Evolutionary conservation across 257 asterid genomes (phyloP).

Genomic region (Petunia secreta): DNA sequence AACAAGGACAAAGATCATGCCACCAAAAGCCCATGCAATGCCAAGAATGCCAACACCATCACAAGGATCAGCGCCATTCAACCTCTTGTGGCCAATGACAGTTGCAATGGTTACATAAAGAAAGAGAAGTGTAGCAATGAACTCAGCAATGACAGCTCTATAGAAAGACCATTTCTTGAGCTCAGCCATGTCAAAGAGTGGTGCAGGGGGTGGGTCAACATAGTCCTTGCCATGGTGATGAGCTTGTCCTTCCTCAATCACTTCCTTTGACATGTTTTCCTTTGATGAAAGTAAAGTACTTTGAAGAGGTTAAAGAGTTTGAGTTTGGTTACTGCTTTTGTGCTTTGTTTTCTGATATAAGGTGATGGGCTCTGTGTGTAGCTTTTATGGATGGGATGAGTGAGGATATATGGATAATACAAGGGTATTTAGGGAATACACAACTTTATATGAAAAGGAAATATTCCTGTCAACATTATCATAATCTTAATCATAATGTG

Average conservation of each 20-base stretch:
- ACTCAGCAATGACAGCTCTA: slow-evolving; percentile 21
- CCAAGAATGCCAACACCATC: slow-evolving; percentile 26
- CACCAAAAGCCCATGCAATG: slow-evolving; percentile 26
- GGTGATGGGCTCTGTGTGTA: not conserved
- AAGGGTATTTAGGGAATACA: slow-evolving; percentile 17
- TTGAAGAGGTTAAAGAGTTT: not conserved
- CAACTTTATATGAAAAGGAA: not conserved
- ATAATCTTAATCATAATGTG: not conserved
- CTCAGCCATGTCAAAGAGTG: not conserved
- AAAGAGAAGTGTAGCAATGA: slow-evolving; percentile 18
- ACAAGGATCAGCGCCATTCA: not conserved
- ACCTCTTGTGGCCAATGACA: slow-evolving; percentile 14
- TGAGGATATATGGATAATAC: not conserved
- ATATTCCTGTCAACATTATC: slow-evolving; percentile 19
- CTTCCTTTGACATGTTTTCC: slow-evolving; percentile 9
- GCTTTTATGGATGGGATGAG: not conserved
- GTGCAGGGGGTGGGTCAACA: slow-evolving; percentile 27
- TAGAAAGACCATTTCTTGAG: slow-evolving; percentile 12
- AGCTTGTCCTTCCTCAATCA: slow-evolving; percentile 18
- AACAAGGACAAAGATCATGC: slow-evolving; percentile 19
- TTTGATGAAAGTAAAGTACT: not conserved
- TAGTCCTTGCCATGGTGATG: slow-evolving; percentile 24
- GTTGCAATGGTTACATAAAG: slow-evolving; percentile 16
- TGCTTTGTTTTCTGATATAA: not conserved
- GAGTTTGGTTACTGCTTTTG: not conserved